These are phyloP conservation scores for Angophora floribunda DNA, from an alignment of 345 rosid species.

Conservation along the genomic window DNA sequence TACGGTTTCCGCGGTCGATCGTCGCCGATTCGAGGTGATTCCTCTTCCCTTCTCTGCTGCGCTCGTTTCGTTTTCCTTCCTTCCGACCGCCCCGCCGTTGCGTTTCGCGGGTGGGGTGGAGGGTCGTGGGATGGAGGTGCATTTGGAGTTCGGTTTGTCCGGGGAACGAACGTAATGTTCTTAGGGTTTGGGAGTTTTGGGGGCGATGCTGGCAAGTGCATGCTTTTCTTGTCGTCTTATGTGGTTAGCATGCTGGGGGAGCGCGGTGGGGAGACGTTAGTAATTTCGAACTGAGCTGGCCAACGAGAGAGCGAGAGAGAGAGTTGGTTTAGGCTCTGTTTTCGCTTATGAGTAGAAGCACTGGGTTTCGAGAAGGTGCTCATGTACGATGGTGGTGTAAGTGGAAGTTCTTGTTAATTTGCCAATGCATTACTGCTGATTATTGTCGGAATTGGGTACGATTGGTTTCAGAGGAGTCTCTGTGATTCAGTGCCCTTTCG, in stretches of 20 bases:
- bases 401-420: neutral
- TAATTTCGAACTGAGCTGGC: neutral
- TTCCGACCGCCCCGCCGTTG: neutral
- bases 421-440: neutral
- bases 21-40: neutral
- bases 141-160: neutral
- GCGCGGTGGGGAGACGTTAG: neutral
- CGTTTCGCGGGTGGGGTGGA: neutral
- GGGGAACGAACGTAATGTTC: neutral
- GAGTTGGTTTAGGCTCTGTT: neutral
- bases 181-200: neutral
- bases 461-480: neutral
- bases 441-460: neutral
- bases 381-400: neutral
- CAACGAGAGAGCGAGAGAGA: neutral
- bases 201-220: neutral
- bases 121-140: neutral
- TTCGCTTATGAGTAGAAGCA: neutral
- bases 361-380: neutral
- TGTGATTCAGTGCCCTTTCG: neutral
- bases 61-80: neutral
- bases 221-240: neutral
- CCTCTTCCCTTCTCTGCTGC: neutral
- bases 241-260: neutral
- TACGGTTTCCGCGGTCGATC: neutral